Evolutionary conservation across 2,329 filamentous ascomycete genomes (phyloP).

Genomic region (Zopfia rhizophila): DNA sequence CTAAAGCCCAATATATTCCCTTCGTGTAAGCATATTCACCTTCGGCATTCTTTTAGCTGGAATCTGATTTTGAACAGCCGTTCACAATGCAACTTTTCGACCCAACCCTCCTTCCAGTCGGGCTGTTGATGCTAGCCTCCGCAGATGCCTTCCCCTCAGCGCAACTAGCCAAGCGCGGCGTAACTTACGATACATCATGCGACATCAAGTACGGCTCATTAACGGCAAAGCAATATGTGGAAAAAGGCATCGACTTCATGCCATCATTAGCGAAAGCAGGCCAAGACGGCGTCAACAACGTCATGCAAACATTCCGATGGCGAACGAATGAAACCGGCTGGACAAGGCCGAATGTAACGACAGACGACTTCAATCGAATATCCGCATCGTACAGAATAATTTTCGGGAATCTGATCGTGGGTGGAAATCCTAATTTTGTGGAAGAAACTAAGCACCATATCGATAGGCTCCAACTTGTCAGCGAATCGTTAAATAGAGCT

Average conservation of each 20-base stretch:
- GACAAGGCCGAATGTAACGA: slow-evolving; percentile 14
- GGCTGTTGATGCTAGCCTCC: slow-evolving; percentile 14
- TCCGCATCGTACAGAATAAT: slow-evolving; percentile 20
- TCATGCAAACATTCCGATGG: too few species aligned
- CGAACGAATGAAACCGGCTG: too few species aligned
- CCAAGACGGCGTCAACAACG: slow-evolving; percentile 11
- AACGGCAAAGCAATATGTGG: slow-evolving; percentile 18
- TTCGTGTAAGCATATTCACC: too few species aligned
- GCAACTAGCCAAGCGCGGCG: slow-evolving; percentile 16
- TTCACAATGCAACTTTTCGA: slow-evolving; percentile 17
- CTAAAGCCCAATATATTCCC: too few species aligned
- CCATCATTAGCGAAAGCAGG: slow-evolving; percentile 18
- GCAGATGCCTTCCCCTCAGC: slow-evolving; percentile 15
- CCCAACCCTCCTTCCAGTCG: slow-evolving; percentile 4
- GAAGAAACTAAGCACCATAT: slow-evolving; percentile 14
- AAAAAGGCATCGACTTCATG: slow-evolving; percentile 19
- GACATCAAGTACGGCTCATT: slow-evolving; percentile 20
- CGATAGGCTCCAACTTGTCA: slow-evolving; percentile 13
- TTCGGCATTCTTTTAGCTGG: too few species aligned
- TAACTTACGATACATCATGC: slow-evolving; percentile 18
- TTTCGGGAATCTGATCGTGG: slow-evolving; percentile 16
- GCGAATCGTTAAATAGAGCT: slow-evolving; percentile 14
- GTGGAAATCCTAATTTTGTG: slow-evolving; percentile 15
- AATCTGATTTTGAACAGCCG: too few species aligned
- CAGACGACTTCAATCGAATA: slow-evolving; percentile 14